These are phyloP conservation scores for Meyerozyma carpophila DNA, from an alignment of 1,139 yeast species.

Conservation along the genomic window DNA sequence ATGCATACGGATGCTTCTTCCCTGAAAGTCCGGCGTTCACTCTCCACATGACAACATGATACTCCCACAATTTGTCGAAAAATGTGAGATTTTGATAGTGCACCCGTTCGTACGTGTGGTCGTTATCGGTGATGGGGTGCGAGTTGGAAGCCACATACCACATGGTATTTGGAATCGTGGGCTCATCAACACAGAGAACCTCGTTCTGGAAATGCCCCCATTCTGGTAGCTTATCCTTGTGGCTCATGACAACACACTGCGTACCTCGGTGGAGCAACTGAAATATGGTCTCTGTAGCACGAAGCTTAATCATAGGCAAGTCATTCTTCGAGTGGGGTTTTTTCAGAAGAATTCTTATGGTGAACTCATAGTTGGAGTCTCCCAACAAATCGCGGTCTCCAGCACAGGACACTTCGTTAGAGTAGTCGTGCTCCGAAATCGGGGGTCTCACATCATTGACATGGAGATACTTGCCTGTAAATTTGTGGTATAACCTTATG, in stretches of 20 bases:
- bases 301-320: slow-evolving; percentile 34
- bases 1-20: slow-evolving; percentile 21
- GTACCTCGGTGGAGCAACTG: slow-evolving; percentile 57
- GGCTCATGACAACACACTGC: slow-evolving; percentile 58
- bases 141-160: slow-evolving; percentile 63
- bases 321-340: slow-evolving; percentile 23
- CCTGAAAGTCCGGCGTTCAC: slow-evolving; percentile 21
- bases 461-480: slow-evolving; percentile 55
- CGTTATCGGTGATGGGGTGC: slow-evolving; percentile 34
- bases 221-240: slow-evolving; percentile 54
- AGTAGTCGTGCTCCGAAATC: slow-evolving; percentile 73
- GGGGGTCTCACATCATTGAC: slow-evolving; percentile 66
- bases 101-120: slow-evolving; percentile 24
- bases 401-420: slow-evolving; percentile 64
- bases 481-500: slow-evolving; percentile 57
- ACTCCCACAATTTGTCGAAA: slow-evolving; percentile 26
- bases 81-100: slow-evolving; percentile 22
- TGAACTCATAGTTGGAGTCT: slow-evolving; percentile 50
- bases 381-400: slow-evolving; percentile 47
- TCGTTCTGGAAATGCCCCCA: slow-evolving; percentile 75
- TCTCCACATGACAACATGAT: slow-evolving; percentile 31
- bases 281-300: slow-evolving; percentile 53
- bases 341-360: slow-evolving; percentile 29
- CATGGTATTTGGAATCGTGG: slow-evolving; percentile 51
- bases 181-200: slow-evolving; percentile 65